phyloP scores from a whole-genome alignment of 805 yeast genomes.

The Saccharomycopsis sp. region DNA sequence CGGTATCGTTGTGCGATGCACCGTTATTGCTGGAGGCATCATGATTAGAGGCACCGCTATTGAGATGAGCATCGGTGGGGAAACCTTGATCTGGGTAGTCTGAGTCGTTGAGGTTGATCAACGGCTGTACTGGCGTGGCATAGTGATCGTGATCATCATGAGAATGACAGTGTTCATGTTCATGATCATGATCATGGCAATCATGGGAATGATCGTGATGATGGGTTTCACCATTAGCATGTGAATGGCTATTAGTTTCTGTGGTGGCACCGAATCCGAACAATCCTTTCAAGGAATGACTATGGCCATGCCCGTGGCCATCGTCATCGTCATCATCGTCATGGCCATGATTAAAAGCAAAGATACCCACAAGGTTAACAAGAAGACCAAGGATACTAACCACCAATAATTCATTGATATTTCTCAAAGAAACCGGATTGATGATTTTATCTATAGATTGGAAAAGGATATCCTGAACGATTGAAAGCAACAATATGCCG shows the following conservation, averaged over 20 bases:
- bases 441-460: constrained; percentile 81
- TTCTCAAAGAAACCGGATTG: constrained; percentile 70
- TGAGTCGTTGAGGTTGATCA: constrained; percentile 6
- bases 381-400: constrained; percentile 80
- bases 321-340: constrained; percentile 38
- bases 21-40: not conserved
- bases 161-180: constrained; percentile 22
- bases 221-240: constrained; percentile 15
- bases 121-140: constrained; percentile 11
- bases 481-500: constrained; percentile 81
- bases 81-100: not conserved
- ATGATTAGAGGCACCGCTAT: not conserved
- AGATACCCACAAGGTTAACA: constrained; percentile 87
- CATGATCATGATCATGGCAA: constrained; percentile 25
- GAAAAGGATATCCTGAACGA: constrained; percentile 78
- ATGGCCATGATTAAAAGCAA: constrained; percentile 89
- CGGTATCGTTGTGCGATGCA: constrained; percentile 43
- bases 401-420: constrained; percentile 75
- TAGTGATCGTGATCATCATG: constrained; percentile 22
- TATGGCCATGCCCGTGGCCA: constrained; percentile 40
- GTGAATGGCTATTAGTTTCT: not conserved
- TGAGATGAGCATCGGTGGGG: not conserved
- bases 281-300: constrained; percentile 21
- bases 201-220: constrained; percentile 33
- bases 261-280: constrained; percentile 4